Evolutionary conservation across 225 moss, liverwort and hornwort species (phyloP).

Genomic region (Neckera pumila): DNA sequence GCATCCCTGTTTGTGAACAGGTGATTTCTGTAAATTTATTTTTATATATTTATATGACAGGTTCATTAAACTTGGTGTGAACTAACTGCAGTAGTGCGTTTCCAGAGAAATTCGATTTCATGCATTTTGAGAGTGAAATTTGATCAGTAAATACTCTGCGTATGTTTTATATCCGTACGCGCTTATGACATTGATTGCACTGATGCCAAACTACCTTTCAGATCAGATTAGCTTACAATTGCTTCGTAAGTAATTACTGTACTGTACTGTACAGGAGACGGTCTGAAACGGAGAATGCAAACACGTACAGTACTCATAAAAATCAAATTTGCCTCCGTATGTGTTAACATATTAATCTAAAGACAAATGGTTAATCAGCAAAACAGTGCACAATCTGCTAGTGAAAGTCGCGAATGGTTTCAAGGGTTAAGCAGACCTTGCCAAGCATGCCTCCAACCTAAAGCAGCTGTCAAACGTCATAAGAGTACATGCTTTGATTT

Average conservation of each 20-base stretch:
- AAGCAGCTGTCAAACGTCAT: background rate
- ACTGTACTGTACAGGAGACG: background rate
- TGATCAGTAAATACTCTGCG: background rate
- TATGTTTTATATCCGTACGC: background rate
- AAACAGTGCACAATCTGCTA: background rate
- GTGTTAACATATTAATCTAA: background rate
- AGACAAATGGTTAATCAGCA: background rate
- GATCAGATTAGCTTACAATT: too few species aligned
- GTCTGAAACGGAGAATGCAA: background rate
- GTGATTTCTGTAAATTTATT: background rate
- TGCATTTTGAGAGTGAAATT: background rate
- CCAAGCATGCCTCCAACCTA: background rate
- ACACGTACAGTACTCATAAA: background rate
- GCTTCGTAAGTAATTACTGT: background rate
- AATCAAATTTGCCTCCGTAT: too few species aligned
- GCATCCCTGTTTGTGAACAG: background rate
- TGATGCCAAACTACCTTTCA: background rate
- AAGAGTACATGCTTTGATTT: background rate
- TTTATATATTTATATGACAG: background rate
- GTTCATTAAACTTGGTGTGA: background rate
- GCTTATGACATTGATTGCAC: background rate
- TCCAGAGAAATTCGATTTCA: background rate
- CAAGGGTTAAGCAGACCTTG: background rate
- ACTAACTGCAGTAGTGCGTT: background rate
- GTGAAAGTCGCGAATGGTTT: background rate